Percentiles rank a stretch among this genome's conserved stretches.
phyloP scores from a whole-genome alignment of 164 flowering plant genomes.

The Kalanchoe fedtschenkoi region DNA sequence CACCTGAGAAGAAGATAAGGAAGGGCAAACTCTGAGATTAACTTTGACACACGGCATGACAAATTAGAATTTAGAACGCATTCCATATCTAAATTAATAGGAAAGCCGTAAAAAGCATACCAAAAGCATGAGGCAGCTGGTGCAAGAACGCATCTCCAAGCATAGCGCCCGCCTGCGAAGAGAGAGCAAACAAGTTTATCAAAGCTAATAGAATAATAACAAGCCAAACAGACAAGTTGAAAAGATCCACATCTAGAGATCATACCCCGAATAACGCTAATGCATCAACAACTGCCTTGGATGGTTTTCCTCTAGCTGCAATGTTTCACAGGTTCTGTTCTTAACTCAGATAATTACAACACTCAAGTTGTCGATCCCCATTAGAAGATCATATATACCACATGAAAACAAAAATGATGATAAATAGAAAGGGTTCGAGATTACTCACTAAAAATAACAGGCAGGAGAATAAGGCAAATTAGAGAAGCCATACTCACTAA shows the following conservation, averaged over 20 bases:
- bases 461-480: conserved; percentile 76
- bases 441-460: conserved; percentile 72
- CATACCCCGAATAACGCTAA: conserved; percentile 96
- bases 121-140: conserved; percentile 97
- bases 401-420: not conserved
- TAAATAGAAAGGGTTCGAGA: not conserved
- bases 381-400: not conserved
- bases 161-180: conserved; percentile 95
- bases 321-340: conserved; percentile 9
- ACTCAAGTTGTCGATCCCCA: not conserved
- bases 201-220: not conserved
- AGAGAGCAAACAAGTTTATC: conserved; percentile 10
- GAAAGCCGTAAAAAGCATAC: conserved; percentile 25
- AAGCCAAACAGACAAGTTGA: not conserved
- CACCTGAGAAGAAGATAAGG: conserved; percentile 53
- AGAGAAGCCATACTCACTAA: conserved; percentile 98
- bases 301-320: conserved; percentile 91
- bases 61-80: too few relatives aligned
- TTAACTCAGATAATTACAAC: not conserved
- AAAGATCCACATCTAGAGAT: not conserved
- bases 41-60: too few relatives aligned
- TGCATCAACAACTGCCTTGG: conserved; percentile 77
- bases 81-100: not conserved
- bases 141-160: conserved; percentile 98
- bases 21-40: too few relatives aligned